Percentiles rank a stretch among this genome's conserved stretches.
Conservation (phyloP, 768 basidiomycete genomes). For the Boletus edulis region DNA sequence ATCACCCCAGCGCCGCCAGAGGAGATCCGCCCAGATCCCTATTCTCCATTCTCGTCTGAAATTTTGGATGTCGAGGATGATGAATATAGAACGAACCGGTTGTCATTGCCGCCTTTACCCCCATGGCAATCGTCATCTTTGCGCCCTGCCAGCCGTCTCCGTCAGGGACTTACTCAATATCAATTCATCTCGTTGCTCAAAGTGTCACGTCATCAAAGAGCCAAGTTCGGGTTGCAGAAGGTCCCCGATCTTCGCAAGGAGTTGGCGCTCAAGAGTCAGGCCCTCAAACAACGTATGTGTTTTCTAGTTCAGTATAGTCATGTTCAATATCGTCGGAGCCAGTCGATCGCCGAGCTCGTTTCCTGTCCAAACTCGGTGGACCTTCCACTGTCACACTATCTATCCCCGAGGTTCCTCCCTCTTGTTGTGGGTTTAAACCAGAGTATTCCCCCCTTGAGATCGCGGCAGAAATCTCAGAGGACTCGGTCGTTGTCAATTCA, state of each 20-base stretch:
- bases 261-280: conserved; percentile 69
- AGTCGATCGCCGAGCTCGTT: conserved; percentile 74
- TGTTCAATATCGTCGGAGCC: conserved; percentile 1
- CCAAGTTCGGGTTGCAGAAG: conserved; percentile 43
- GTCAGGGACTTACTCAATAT: conserved; percentile 57
- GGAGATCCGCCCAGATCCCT: conserved; percentile 49
- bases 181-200: conserved; percentile 64
- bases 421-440: conserved; percentile 64
- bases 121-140: conserved; percentile 49
- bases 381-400: conserved; percentile 57
- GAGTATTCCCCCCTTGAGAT: conserved; percentile 60
- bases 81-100: conserved; percentile 53
- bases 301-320: background rate
- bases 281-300: conserved; percentile 67
- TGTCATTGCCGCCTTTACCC: conserved; percentile 48
- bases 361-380: conserved; percentile 71
- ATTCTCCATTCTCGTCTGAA: conserved; percentile 55
- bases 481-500: background rate
- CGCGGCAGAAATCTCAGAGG: conserved; percentile 18
- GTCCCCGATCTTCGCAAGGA: conserved; percentile 66
- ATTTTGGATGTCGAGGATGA: conserved; percentile 40
- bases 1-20: conserved; percentile 68
- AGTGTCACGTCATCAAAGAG: conserved; percentile 56
- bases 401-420: conserved; percentile 64
- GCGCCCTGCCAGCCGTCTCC: conserved; percentile 38